Evolutionary conservation across 805 yeast species (phyloP), one percentile per base, ranked within the genome.

Genomic region (Hanseniaspora occidentalis): DNA sequence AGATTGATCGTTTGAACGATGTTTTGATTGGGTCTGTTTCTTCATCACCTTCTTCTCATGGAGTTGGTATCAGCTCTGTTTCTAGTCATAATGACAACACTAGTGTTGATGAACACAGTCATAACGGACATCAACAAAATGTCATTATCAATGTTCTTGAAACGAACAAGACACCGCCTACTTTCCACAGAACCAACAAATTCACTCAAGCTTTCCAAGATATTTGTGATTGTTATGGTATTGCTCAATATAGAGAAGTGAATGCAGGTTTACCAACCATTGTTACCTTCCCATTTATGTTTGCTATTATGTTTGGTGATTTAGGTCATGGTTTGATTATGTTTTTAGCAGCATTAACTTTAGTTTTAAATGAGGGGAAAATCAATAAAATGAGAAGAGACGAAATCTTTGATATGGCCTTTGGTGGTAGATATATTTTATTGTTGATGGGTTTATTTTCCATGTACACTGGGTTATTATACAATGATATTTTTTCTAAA

Each of bases 291-390:
- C 88, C 88, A 13, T 80, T 79, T 54, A 76, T 80, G 84, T 80
- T 80, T 61, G 85, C 88, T 14, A 76, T 80, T 46, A 80, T 80
- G 88, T 80, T 80, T 62, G 88, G 88, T 61, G 88, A 80, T 61
- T 62, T 79, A 47, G 88, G 88, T 9, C 88, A 80, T 54, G 88
- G 88, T n/a, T 60, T 76, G 42, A 63, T 80, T 41, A 62, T 80
- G 52, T 56, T 71, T 23, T 54, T 77, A 47, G 78, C 74, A 17
- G 82, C 82, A 10, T 46, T 67, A 16, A 53, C 62, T 3, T 57
- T 80, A 43, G 79, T 79, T 8, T 51, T 66, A 34, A 73, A 74
- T 45, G 86, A 80, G 54, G 58, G 56, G 40, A 56, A 58, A 31
- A 65, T 79, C 40, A 72, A 66, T 19, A 61, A 61, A 20, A 70